Conservation (phyloP, 371 early-diverging fungal species). For the Polyrhizophydium stewartii region DNA sequence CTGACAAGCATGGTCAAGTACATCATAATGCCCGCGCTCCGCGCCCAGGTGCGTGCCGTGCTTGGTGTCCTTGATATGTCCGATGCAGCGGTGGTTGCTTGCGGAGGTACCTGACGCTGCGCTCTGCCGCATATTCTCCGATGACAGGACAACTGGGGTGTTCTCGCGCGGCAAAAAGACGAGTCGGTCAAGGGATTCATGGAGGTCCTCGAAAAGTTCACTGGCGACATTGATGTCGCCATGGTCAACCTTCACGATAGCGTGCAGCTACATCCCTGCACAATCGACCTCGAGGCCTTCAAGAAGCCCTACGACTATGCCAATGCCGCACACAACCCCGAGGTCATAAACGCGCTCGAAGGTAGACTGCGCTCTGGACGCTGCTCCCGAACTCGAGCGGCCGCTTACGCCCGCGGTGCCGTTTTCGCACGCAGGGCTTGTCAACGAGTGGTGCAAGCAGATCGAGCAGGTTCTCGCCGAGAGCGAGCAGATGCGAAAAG, state of each 20-base stretch:
- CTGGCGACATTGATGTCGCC: slow-evolving; percentile 51
- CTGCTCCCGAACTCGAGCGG: too few relatives aligned
- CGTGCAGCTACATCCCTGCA: slow-evolving; percentile 44
- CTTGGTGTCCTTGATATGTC: too few relatives aligned
- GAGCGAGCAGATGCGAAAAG: slow-evolving; percentile 61
- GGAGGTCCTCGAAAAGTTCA: slow-evolving; percentile 50
- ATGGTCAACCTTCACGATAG: slow-evolving; percentile 54
- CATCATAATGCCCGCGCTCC: slow-evolving; percentile 49
- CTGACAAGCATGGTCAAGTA: slow-evolving; percentile 51
- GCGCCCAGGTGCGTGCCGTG: slow-evolving; percentile 39
- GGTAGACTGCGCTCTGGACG: slow-evolving; percentile 17
- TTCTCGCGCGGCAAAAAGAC: slow-evolving; percentile 37
- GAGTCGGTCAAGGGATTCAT: slow-evolving; percentile 46
- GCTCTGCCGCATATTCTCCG: too few relatives aligned
- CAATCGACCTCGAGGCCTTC: slow-evolving; percentile 48
- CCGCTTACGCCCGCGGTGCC: too few relatives aligned
- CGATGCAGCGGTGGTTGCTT: too few relatives aligned
- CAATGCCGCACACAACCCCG: slow-evolving; percentile 50
- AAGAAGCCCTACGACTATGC: slow-evolving; percentile 47
- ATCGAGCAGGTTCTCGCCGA: slow-evolving; percentile 62
- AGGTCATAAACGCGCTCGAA: slow-evolving; percentile 50
- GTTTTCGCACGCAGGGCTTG: slow-evolving; percentile 32
- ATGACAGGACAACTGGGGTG: slow-evolving; percentile 55
- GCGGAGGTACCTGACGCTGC: too few relatives aligned
- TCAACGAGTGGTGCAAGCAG: slow-evolving; percentile 61